Evolutionary conservation across 495 filamentous ascomycete species (phyloP), one percentile per base, ranked within the genome.

Genomic region (Talaromyces stipitatus): DNA sequence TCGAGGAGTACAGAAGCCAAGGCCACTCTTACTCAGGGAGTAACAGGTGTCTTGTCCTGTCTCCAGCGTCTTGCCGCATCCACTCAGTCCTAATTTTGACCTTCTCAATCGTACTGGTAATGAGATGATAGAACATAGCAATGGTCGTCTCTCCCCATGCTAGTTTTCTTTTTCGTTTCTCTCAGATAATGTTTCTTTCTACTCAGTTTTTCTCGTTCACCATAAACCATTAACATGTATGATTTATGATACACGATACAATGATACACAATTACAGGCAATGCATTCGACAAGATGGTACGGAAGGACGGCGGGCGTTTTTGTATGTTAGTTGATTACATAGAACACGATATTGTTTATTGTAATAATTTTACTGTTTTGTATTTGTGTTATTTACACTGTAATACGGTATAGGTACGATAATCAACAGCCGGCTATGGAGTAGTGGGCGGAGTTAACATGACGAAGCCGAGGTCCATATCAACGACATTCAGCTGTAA

Each of bases 1-100:
- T 87, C 77, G 61, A 76, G 91, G 46, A 95, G 90, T 71, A 96
- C 91, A 0, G 89, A 94, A 69, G 92, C 92, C 9, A 86, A 82
- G 58, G 83, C 86, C 14, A 95, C 92, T 2, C 64, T 96, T 62
- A 92, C 89, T 2, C 88, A 92, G 70, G 92, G 92, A 60, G 89
- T 95, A 38, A 94, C 90, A 65, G 56, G 50, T n/a, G 48, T 53
- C 10, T 28, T 58, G 18, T 54, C 58, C 27, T 58, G 43, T 50
- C 50, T 61, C 28, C 36, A 61, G 22, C 43, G 52, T 16, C 46
- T 60, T 18, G 50, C 52, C 0, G 41, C 51, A 12, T 56, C 41
- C 16, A 53, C 7, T 18, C 48, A 50, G 22, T 22, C 51, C n/a
- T 52, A 52, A 16, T 8, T 16, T 9, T 16, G 18, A 10, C 10